phyloP scores from a whole-genome alignment of 345 rosid species.

The Nephelium lappaceum region DNA sequence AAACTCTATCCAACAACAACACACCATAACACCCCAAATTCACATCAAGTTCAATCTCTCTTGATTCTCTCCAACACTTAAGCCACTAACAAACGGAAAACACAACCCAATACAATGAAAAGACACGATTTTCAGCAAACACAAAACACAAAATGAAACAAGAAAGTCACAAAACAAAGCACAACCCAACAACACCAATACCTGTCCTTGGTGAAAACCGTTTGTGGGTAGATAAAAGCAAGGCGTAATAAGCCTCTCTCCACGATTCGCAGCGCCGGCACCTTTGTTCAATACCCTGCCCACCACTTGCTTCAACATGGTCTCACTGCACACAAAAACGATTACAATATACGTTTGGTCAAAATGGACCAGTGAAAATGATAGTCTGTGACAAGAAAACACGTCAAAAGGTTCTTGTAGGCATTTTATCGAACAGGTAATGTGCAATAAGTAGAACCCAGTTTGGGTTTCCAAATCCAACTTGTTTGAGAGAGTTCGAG shows the following conservation, averaged over 20 bases:
- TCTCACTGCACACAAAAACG: slow-evolving; percentile 18
- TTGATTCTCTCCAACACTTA: background rate
- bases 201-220: slow-evolving; percentile 54
- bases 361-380: background rate
- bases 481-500: background rate
- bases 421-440: slow-evolving; percentile 27
- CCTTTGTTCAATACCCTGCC: slow-evolving; percentile 34
- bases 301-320: slow-evolving; percentile 57
- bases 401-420: background rate
- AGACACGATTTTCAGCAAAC: background rate
- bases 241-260: slow-evolving; percentile 42
- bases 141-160: background rate
- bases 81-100: background rate
- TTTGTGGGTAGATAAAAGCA: slow-evolving; percentile 32
- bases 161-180: background rate
- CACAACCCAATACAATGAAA: background rate
- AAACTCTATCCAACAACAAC: background rate
- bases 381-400: background rate
- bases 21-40: background rate
- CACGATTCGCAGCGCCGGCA: slow-evolving; percentile 24
- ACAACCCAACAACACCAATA: slow-evolving; percentile 10
- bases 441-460: background rate
- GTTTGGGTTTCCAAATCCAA: background rate
- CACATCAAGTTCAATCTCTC: background rate
- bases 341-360: background rate